phyloP scores from a whole-genome alignment of 306 rosid species.

The Castanospermum australe region DNA sequence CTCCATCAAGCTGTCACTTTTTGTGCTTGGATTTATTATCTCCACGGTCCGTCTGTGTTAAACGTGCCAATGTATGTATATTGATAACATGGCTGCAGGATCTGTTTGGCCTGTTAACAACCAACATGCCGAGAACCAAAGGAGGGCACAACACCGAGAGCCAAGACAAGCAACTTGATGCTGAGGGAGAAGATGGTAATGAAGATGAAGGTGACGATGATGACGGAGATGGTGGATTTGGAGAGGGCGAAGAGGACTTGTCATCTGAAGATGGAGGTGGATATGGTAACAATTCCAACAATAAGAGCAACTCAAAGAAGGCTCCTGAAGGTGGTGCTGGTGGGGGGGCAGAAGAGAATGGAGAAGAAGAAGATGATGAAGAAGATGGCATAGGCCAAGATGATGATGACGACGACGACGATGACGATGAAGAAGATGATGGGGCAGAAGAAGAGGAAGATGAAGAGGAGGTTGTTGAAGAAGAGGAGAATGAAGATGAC shows the following conservation, averaged over 20 bases:
- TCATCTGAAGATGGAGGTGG: constrained; percentile 81
- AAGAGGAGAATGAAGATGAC: constrained; percentile 50
- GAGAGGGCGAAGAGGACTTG: constrained; percentile 78
- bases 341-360: constrained; percentile 68
- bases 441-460: constrained; percentile 51
- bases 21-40: too few species aligned
- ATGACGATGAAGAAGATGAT: constrained; percentile 30
- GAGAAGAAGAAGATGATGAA: constrained; percentile 64
- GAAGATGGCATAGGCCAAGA: constrained; percentile 52
- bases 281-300: constrained; percentile 57
- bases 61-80: not conserved
- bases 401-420: constrained; percentile 40
- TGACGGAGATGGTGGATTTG: constrained; percentile 61
- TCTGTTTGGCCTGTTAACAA: constrained; percentile 28
- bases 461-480: constrained; percentile 58
- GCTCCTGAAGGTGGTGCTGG: constrained; percentile 61
- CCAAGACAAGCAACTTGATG: constrained; percentile 54
- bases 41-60: not conserved
- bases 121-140: constrained; percentile 25
- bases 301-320: constrained; percentile 70
- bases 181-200: constrained; percentile 58
- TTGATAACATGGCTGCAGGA: constrained; percentile 47
- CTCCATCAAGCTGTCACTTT: too few species aligned
- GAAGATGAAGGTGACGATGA: constrained; percentile 57
- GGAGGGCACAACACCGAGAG: constrained; percentile 37